Evolutionary conservation across 2,329 filamentous ascomycete species (phyloP), one percentile per base, ranked within the genome.

Genomic region (Bimuria novae-zelandiae): DNA sequence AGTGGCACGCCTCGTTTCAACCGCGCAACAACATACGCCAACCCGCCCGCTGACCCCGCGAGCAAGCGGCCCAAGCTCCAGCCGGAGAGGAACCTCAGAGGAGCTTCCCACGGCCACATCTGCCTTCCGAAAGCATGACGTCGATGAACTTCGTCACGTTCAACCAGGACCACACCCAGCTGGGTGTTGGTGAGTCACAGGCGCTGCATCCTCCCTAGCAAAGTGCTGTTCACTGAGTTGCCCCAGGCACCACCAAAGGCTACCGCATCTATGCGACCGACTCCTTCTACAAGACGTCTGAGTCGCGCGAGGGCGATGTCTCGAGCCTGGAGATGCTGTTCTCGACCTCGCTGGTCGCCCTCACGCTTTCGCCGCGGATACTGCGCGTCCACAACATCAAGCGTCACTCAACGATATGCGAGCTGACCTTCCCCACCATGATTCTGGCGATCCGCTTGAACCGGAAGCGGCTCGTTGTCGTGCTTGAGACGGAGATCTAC

Each of bases 321-420:
- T 89, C 92, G 41, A 92, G 97, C 61, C 88, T 97, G 67, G 94
- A 99, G 79, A 97, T 97, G 92, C 86, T 99, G 60, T 99, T 99
- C 76, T 97, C 93, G 27, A 97, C 94, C 27, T 97, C 94, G 2
- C 84, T 99, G 30, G 93, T 99, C 52, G 94, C 94, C 48, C 82
- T 97, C 49, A 92, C 97, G 58, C 81, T 96, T 36, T 97, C 94
- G 17, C 94, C 94, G 4, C 84, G 94, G 51, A 89, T 96, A 54
- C 81, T 99, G 49, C 90, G 96, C 62, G 97, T 99, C 68, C 92
- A 96, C 69, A 99, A 99, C 74, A 99, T 94, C 30, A 97, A 96
- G 84, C 80, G 85, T 60, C 82, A 87, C 74, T 87, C 93, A 36
- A 90, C 95, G 54, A 97, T 99, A 73, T 99, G 94, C 84, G 94